Percentiles rank a stretch among this genome's conserved stretches.
These are phyloP conservation scores for Patellifolia procumbens DNA, from an alignment of 179 eudicot species.

Conservation along the genomic window DNA sequence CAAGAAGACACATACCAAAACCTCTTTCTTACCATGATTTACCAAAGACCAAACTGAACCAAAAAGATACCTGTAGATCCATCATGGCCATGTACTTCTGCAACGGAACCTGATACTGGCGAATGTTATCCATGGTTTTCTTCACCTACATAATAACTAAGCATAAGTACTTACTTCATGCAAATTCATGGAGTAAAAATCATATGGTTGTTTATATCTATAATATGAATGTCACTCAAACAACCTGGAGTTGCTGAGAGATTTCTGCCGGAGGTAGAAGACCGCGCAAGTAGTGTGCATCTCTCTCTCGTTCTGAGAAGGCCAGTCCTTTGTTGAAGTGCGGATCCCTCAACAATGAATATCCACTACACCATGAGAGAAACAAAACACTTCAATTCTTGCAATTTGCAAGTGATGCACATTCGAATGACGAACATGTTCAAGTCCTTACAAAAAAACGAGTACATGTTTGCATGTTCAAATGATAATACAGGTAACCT, in stretches of 20 bases:
- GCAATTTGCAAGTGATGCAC: not conserved
- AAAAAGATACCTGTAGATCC: constrained; percentile 75
- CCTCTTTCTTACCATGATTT: not conserved
- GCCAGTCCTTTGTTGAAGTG: constrained; percentile 87
- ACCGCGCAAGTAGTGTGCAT: constrained; percentile 81
- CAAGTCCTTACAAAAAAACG: not conserved
- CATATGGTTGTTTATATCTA: not conserved
- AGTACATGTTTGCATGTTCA: not conserved
- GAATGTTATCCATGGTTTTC: constrained; percentile 64
- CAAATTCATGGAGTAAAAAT: not conserved
- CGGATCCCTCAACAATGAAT: constrained; percentile 78
- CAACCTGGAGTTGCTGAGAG: constrained; percentile 81
- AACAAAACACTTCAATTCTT: not conserved
- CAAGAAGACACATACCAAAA: not conserved
- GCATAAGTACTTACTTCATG: not conserved
- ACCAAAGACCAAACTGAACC: not conserved
- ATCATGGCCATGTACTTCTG: constrained; percentile 85
- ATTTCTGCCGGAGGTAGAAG: constrained; percentile 73
- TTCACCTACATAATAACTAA: constrained; percentile 56
- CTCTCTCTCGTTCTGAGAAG: constrained; percentile 80
- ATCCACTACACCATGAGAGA: constrained; percentile 54
- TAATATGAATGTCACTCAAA: not conserved
- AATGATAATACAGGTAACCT: not conserved
- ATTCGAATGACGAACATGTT: not conserved
- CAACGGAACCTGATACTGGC: constrained; percentile 80